phyloP scores from a whole-genome alignment of 805 yeast genomes.

The Komagataella pseudopastoris region DNA sequence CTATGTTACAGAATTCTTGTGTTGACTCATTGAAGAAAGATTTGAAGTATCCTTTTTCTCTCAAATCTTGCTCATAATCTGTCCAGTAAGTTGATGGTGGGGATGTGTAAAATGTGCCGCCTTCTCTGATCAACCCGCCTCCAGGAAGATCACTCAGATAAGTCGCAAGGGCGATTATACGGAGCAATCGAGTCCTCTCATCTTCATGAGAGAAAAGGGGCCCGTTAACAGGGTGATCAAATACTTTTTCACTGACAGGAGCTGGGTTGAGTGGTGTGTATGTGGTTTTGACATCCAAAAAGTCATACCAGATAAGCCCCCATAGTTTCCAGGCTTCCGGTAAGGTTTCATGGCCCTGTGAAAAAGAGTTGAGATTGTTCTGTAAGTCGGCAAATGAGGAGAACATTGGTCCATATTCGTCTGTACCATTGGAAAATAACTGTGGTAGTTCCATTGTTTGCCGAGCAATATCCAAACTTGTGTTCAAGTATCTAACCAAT shows the following conservation, averaged over 20 bases:
- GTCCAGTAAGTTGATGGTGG: neutral
- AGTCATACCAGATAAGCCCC: conserved; percentile 76
- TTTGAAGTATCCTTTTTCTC: neutral
- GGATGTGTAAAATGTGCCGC: neutral
- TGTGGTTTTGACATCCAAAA: conserved; percentile 37
- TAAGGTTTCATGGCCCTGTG: conserved; percentile 12
- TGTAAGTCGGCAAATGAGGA: neutral
- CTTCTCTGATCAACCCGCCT: neutral
- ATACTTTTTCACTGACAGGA: conserved; percentile 44
- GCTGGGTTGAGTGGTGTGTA: conserved; percentile 32
- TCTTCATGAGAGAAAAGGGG: conserved; percentile 28
- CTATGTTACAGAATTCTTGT: neutral
- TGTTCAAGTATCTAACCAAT: conserved; percentile 49
- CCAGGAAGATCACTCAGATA: neutral
- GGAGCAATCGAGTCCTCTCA: conserved; percentile 31
- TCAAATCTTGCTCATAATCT: neutral
- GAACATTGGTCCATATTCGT: neutral
- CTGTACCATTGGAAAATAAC: neutral
- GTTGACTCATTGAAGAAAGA: neutral
- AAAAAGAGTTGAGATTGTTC: neutral
- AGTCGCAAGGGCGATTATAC: neutral
- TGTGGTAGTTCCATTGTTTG: neutral
- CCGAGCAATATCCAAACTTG: conserved; percentile 14
- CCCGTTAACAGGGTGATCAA: conserved; percentile 61
- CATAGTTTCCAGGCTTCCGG: conserved; percentile 78